phyloP scores from a whole-genome alignment of 164 flowering plant genomes.

The Magnolia kwangsiensis region DNA sequence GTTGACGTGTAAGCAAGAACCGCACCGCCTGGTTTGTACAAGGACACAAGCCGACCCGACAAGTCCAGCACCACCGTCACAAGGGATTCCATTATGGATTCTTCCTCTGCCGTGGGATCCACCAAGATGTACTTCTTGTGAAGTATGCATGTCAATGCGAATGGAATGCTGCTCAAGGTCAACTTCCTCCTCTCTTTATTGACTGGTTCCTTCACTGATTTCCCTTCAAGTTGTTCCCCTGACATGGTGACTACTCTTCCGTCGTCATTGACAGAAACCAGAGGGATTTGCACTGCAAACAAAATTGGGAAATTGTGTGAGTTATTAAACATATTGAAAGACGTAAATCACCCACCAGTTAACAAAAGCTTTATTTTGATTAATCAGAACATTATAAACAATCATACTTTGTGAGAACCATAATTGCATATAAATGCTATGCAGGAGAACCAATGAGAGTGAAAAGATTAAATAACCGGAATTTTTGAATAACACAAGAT shows the following conservation, averaged over 20 bases:
- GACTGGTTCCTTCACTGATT: conserved; percentile 45
- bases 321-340: background rate
- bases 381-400: too few relatives aligned
- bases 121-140: conserved; percentile 81
- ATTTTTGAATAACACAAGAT: too few relatives aligned
- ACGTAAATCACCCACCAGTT: background rate
- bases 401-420: too few relatives aligned
- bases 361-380: too few relatives aligned
- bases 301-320: conserved; percentile 2
- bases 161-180: conserved; percentile 48
- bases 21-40: conserved; percentile 89
- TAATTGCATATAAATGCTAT: too few relatives aligned
- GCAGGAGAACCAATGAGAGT: too few relatives aligned
- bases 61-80: conserved; percentile 65
- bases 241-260: conserved; percentile 64
- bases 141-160: conserved; percentile 79
- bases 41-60: conserved; percentile 69
- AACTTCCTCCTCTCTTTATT: conserved; percentile 75
- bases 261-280: conserved; percentile 74
- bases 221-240: conserved; percentile 39
- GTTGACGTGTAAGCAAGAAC: conserved; percentile 65
- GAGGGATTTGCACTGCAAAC: conserved; percentile 78
- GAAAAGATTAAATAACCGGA: too few relatives aligned
- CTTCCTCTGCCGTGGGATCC: conserved; percentile 87
- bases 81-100: conserved; percentile 47